Base-by-base conservation (phyloP, 2,329 filamentous ascomycete genomes). In the Geosmithia putterillii region DNA sequence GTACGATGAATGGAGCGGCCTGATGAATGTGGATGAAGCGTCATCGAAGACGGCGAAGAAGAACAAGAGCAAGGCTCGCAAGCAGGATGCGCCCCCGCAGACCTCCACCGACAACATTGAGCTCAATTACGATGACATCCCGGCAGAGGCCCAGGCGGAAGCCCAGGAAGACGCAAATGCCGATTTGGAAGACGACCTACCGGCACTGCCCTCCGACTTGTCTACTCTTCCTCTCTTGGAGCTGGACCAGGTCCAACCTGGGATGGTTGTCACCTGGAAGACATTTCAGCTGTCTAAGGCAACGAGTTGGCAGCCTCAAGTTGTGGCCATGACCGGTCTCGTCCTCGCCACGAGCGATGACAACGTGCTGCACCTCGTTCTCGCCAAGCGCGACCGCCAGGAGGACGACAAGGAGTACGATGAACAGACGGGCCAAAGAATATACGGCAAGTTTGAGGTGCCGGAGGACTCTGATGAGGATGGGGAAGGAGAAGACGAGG, bases 371-470 rank as follows among this genome's bases (percentile, higher is more conserved):
- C 65, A 71, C 19, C 63, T 94, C 4, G 67, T 71, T 10, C 70
- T 94, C 3, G 86, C 87, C 2, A 71, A 72, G 47, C 74, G 84
- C 22, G 84, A 94, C 54, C 66, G 81, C 40, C 61, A 71, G 12
- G 60, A 70, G 5, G 74, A 71, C 43, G 66, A 79, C 48, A 81
- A 74, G 52, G 58, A 63, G 17, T 79, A 79, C 49, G 79, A 90
- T 51, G 70, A 78, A 10, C 62, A 73, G 35, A 81, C 83, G 0
- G 87, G 86, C 0, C 69, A 83, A 47, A 73, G 86, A 9, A 61
- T 86, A 9, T 94, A 90, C 52, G 79, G 74, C 48, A 84, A 80
- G 45, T 92, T 94, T 50, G 86, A 94, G 52, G 79, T 79, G 51
- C 81, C 82, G 0, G 40, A 37, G 18, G 74, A 75, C 10, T 65